Percentiles rank a stretch among this genome's conserved stretches.
phyloP scores from a whole-genome alignment of 176 grass and related monocot species.

The Puya raimondii region DNA sequence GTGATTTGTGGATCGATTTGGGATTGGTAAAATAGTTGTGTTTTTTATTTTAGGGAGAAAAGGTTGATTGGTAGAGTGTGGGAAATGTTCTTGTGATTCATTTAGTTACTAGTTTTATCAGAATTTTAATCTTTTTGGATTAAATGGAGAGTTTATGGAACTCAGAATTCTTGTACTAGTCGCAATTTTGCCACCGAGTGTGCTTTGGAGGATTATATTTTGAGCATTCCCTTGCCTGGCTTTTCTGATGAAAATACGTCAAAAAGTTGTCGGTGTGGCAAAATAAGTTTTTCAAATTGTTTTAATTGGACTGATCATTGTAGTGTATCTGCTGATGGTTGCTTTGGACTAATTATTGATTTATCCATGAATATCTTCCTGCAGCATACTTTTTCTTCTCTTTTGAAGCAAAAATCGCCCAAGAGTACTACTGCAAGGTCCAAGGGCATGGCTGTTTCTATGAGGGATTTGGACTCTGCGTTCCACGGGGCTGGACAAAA shows the following conservation, averaged over 20 bases:
- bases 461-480: conserved; percentile 76
- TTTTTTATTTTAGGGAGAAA: too few relatives aligned
- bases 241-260: neutral
- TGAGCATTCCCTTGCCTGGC: neutral
- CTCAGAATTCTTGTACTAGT: neutral
- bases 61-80: too few relatives aligned
- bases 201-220: neutral
- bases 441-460: conserved; percentile 74
- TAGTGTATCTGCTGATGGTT: neutral
- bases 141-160: neutral
- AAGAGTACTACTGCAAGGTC: conserved; percentile 42
- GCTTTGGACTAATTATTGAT: neutral
- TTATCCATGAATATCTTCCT: conserved; percentile 19
- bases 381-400: conserved; percentile 72
- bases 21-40: too few relatives aligned
- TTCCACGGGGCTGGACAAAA: conserved; percentile 90
- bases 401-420: conserved; percentile 58
- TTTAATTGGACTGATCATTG: neutral
- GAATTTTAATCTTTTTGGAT: too few relatives aligned
- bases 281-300: too few relatives aligned
- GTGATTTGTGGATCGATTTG: too few relatives aligned
- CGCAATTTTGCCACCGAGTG: neutral
- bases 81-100: too few relatives aligned
- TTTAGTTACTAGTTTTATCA: too few relatives aligned
- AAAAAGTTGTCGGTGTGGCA: neutral